A percentile compares a stretch with the other conserved stretches of the same genome.
These are phyloP conservation scores for Antrodiella citrinella DNA, from an alignment of 768 basidiomycete genomes.

Conservation along the genomic window DNA sequence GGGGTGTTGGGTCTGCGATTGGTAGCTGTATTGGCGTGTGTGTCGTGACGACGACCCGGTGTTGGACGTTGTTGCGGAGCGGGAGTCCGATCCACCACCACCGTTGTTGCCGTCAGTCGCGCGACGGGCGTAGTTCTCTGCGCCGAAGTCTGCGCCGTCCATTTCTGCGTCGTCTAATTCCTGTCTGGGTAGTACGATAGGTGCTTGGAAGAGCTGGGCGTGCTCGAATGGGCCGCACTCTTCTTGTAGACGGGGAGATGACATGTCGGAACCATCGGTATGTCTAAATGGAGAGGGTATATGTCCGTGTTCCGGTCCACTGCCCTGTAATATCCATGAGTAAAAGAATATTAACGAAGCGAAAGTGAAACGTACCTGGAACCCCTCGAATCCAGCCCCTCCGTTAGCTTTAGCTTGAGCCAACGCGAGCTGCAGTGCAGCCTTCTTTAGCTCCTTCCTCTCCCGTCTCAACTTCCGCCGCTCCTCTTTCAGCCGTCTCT, in stretches of 20 bases:
- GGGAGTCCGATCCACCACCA: slow-evolving; percentile 47
- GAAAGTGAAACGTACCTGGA: slow-evolving; percentile 42
- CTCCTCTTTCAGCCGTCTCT: slow-evolving; percentile 38
- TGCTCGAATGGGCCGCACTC: slow-evolving; percentile 25
- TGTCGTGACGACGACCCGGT: slow-evolving; percentile 16
- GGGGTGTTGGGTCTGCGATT: slow-evolving; percentile 7
- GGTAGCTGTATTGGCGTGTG: slow-evolving; percentile 19
- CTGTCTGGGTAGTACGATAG: slow-evolving; percentile 22
- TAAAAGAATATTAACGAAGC: neutral
- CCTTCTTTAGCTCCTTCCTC: slow-evolving; percentile 35
- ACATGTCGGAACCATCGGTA: slow-evolving; percentile 15
- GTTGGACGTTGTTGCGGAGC: slow-evolving; percentile 39
- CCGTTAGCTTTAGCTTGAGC: slow-evolving; percentile 4
- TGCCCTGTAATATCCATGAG: slow-evolving; percentile 13
- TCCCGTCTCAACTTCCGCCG: slow-evolving; percentile 37
- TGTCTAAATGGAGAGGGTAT: slow-evolving; percentile 10
- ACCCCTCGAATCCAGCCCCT: slow-evolving; percentile 51
- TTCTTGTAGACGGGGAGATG: slow-evolving; percentile 14
- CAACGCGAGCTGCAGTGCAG: slow-evolving; percentile 30
- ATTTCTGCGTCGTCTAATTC: slow-evolving; percentile 36
- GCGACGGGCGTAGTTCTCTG: slow-evolving; percentile 38
- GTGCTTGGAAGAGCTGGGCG: slow-evolving; percentile 6
- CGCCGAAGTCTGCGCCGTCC: slow-evolving; percentile 53
- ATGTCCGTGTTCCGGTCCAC: slow-evolving; percentile 9
- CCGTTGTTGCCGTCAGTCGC: slow-evolving; percentile 24